Evolutionary conservation across 805 yeast species (phyloP), one percentile per base, ranked within the genome.

Genomic region (Metschnikowia drakensbergensis): DNA sequence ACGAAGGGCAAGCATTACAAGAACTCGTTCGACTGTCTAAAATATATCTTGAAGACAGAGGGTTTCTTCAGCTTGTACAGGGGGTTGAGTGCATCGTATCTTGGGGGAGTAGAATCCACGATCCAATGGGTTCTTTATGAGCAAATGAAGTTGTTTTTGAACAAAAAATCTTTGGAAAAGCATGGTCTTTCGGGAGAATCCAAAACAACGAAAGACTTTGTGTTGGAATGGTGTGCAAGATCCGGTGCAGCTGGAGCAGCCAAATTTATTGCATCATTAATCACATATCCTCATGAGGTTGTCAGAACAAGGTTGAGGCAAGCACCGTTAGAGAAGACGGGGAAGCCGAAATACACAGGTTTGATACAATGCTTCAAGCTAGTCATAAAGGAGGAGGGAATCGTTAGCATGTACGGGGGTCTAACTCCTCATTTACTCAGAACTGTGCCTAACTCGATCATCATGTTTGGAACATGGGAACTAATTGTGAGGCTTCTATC

Each of bases 381-480:
- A 29, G 82, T 94, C n/a, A 70, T 89, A 13, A 87, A 84, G 60
- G 97, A 94, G 62, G 99, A 94, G 69, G 99, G 99, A 1, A 67
- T 92, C 45, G 84, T 79, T 6, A 86, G 96, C 9, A 86, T 94
- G 89, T 94, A 94, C 64, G 97, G 99, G 48, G 99, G 99, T 0
- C 75, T 94, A 60, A 94, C 99, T 1, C 97, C 99, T 3, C 99
- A 94, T 69, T 72, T 94, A 60, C 79, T 94, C 72, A 81, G 99
- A 68, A 94, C 99, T 0, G 99, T 94, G 45, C 99, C 99, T 3
- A 94, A 94, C 68, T 87, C 96, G 61, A 90, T 94, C 64, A 92
- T 94, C 58, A 94, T 94, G 99, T 94, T 94, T 73, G 99, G 99
- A 40, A 91, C 98, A 3, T 94, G 98, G 98, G 99, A 94, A 64